Base-by-base conservation (phyloP, 192 early-diverging fungal species). In the Hyaloraphidium curvatum region DNA sequence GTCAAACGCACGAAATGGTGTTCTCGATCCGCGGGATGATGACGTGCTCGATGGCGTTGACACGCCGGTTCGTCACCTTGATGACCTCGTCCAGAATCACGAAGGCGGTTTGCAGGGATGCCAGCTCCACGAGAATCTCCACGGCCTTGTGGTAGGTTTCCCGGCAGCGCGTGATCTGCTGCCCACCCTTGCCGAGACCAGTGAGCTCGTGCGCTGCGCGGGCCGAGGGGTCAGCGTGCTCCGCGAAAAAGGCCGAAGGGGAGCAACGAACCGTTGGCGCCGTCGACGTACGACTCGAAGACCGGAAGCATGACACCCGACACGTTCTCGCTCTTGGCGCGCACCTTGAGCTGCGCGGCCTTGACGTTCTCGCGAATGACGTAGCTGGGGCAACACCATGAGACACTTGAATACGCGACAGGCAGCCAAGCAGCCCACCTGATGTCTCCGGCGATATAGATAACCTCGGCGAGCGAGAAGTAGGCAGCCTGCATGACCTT, bases 61-160 rank as follows among this genome's bases (percentile, higher is more conserved):
- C 95, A 59, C 95, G 80, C 55, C 95, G 83, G 69, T 99, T 99
- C 1, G 95, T 99, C 23, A 92, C 62, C 76, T 94, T 96, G 68
- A 99, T 99, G 43, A 99, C 92, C 71, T 99, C 95, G 64, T 99
- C 95, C 51, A 99, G 69, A 51, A 97, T 94, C 2, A 95, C 88
- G 68, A 99, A 99, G 0, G 95, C 92, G 11, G 95, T 99, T 75
- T 99, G 95, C 52, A 99, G 60, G 1, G 89, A 92, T n/a, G 95
- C 95, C 60, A 99, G 68, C 57, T 97, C 93, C 3, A 99, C 84
- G 52, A 99, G 66, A n/a, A 84, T 87, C 62, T 92, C 82, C 2
- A 92, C 85, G 13, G 93, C 88, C 65, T 86, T 88, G 54, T 77
- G 79, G 71, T 99, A 99, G 16, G 86, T 89, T 13, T 91, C 86